Conservation (phyloP, 2,329 filamentous ascomycete species). For the Colletotrichum lupini region DNA sequence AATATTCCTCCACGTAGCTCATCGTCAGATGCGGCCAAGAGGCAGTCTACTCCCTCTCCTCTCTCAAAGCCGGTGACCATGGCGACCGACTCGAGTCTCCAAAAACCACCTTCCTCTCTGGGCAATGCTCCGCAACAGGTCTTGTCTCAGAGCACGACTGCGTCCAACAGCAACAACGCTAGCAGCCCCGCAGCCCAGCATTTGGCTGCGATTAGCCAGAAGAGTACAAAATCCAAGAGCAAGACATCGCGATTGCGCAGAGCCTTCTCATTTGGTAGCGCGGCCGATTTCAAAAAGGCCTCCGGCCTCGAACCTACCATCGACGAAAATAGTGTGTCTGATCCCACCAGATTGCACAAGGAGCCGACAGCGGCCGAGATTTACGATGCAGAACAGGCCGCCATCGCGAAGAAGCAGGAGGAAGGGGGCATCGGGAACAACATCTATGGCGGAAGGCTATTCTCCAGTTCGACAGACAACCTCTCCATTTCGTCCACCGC, state of each 20-base stretch:
- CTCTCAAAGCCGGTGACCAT: conserved; percentile 77
- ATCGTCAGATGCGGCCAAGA: conserved; percentile 74
- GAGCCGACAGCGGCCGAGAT: conserved; percentile 71
- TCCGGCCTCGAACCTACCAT: conserved; percentile 56
- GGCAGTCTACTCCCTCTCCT: conserved; percentile 75
- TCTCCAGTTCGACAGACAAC: conserved; percentile 93
- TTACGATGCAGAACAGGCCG: conserved; percentile 87
- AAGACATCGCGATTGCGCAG: conserved; percentile 88
- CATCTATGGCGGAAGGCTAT: conserved; percentile 91
- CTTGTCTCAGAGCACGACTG: conserved; percentile 44
- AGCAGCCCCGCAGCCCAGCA: conserved; percentile 84
- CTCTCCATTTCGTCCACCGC: conserved; percentile 91
- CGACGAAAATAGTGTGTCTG: conserved; percentile 38
- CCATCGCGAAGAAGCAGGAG: conserved; percentile 93
- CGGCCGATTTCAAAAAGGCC: conserved; percentile 86
- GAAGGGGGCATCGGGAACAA: conserved; percentile 90
- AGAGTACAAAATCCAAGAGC: conserved; percentile 80
- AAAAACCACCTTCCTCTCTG: conserved; percentile 51
- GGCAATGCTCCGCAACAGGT: conserved; percentile 45
- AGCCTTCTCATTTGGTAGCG: conserved; percentile 96
- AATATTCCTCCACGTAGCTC: conserved; percentile 72
- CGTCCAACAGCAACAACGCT: conserved; percentile 45
- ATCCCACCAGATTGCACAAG: conserved; percentile 70
- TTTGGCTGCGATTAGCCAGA: conserved; percentile 87
- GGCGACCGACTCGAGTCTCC: conserved; percentile 62